Evolutionary conservation across 495 filamentous ascomycete genomes (phyloP), one percentile per base, ranked within the genome.

Genomic region (Tuber microsphaerosporum): DNA sequence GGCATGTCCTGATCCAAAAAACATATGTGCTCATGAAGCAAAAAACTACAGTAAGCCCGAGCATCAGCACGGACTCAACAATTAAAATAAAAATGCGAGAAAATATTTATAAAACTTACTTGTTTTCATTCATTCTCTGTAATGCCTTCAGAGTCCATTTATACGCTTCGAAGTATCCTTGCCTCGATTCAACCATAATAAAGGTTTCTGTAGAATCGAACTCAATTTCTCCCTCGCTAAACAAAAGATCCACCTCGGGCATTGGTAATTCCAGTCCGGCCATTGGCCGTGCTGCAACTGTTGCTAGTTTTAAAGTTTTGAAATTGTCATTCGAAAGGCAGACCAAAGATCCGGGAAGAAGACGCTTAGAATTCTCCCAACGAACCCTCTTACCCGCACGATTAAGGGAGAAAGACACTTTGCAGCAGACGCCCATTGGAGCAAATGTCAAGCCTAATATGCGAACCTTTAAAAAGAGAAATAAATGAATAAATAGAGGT

Each of bases 191-290:
- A 0, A 95, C 86, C 92, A 97, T 95, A 43, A 94, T 77, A 84
- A 91, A 91, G 79, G 92, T 89, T 61, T 88, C 81, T 42, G 88
- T 86, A 2, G 92, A 89, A 81, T 97, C 92, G 72, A 96, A 85
- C 46, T 89, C 84, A 16, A 87, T 79, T 22, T 89, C 85, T 0
- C 87, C 80, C 8, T 86, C 82, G 5, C 88, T 87, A 83, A 94
- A 93, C 80, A 91, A 90, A 3, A 97, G 85, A 75, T 97, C 92
- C 12, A 97, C 87, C 73, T 92, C 87, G 0, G 91, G 90, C 22
- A 92, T 91, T 48, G 88, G 88, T 48, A 87, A 84, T 39, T 90
- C 85, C 0, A 95, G 85, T 0, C 87, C 87, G 39, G 85, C 85
- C 1, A 91, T 84, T 0, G 91, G 89, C 12, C 93, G 86, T 12